A percentile compares a stretch with the other conserved stretches of the same genome.
Conservation (phyloP, 108 stramenopile species). For the Schizochytrium sp. region DNA sequence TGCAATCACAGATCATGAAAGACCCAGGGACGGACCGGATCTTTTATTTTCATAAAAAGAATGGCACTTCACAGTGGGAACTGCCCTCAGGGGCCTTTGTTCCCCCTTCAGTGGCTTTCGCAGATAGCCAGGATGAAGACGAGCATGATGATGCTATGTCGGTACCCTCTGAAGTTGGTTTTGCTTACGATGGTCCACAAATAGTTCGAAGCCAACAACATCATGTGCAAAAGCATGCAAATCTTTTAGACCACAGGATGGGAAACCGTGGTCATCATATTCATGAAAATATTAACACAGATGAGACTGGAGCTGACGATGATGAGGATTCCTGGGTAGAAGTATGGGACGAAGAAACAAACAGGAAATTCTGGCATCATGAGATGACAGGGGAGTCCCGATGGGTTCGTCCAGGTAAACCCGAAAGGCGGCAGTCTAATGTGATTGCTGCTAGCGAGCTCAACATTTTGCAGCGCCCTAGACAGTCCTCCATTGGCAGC, state of each 20-base stretch:
- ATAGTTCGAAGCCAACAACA: not conserved
- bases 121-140: not conserved
- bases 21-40: constrained; percentile 36
- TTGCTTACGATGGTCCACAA: no score
- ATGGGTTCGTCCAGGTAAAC: constrained; percentile 16
- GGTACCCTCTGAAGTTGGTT: no score
- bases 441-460: constrained; percentile 22
- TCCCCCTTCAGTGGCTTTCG: not conserved
- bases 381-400: constrained; percentile 21
- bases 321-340: constrained; percentile 5
- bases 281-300: no score
- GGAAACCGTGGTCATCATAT: not conserved
- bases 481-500: not conserved
- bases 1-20: not conserved
- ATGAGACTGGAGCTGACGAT: not conserved
- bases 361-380: constrained; percentile 32
- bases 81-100: constrained; percentile 43
- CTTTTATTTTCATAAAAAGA: constrained; percentile 50
- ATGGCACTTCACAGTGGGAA: constrained; percentile 5
- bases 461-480: not conserved
- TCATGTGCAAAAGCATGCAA: not conserved
- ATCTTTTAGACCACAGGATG: not conserved
- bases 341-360: constrained; percentile 39
- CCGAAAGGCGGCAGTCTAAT: not conserved
- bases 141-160: not conserved